These are phyloP conservation scores for Iberis pinnata DNA, from an alignment of 345 rosid genomes.

Conservation along the genomic window DNA sequence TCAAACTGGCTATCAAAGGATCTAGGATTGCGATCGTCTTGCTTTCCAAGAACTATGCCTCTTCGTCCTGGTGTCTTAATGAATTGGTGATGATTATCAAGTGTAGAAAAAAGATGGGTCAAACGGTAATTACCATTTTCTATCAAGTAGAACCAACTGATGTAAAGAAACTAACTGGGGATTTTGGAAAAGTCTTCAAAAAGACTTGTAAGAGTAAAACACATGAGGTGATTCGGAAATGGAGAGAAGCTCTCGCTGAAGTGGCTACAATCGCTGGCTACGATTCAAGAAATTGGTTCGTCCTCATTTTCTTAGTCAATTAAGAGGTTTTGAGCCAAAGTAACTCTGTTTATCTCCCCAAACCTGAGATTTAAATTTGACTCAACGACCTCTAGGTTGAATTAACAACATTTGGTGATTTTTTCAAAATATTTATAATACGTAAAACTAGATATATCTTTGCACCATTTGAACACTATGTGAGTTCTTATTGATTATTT, in stretches of 20 bases:
- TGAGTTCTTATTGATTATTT: background rate
- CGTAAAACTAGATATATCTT: too few species aligned
- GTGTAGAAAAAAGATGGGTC: background rate
- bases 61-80: too few species aligned
- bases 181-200: background rate
- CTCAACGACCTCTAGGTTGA: too few species aligned
- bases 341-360: too few species aligned
- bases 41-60: background rate
- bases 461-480: too few species aligned
- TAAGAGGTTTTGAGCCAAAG: too few species aligned
- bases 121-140: conserved; percentile 5
- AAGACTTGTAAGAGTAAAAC: background rate
- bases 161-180: conserved; percentile 1
- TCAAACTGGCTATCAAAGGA: conserved; percentile 4
- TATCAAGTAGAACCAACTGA: background rate
- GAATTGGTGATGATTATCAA: background rate
- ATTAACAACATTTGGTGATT: too few species aligned
- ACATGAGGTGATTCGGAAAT: background rate
- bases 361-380: too few species aligned
- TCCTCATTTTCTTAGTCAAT: too few species aligned
- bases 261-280: conserved; percentile 5
- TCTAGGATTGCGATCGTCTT: conserved; percentile 6
- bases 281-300: conserved; percentile 1
- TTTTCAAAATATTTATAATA: too few species aligned
- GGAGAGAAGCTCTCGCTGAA: background rate